Conservation (phyloP, 257 asterid species). For the Jacaranda mimosifolia region DNA sequence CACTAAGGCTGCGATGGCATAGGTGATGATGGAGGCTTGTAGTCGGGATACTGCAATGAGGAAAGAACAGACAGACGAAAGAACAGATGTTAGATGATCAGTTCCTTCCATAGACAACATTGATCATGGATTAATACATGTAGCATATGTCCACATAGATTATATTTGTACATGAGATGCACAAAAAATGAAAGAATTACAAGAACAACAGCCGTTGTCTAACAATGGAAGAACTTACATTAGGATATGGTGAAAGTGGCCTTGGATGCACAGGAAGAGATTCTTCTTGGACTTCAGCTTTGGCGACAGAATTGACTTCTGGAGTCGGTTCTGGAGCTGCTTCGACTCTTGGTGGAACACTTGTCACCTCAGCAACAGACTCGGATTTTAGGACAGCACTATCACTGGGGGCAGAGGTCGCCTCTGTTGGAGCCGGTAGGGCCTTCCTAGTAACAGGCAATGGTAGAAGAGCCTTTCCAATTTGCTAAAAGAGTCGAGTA, state of each 20-base stretch:
- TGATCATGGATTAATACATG: not conserved
- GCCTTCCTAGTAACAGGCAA: slow-evolving; percentile 46
- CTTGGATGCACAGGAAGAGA: slow-evolving; percentile 49
- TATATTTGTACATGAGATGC: not conserved
- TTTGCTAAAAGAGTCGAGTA: slow-evolving; percentile 51
- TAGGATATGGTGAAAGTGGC: slow-evolving; percentile 81
- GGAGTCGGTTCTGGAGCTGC: slow-evolving; percentile 48
- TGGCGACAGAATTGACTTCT: slow-evolving; percentile 52
- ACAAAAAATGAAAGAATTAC: not conserved
- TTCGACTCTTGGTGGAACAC: slow-evolving; percentile 47
- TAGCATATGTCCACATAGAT: not conserved
- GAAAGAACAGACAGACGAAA: not conserved
- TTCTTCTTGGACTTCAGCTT: slow-evolving; percentile 47
- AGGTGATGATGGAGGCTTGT: slow-evolving; percentile 84
- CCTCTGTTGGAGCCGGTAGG: slow-evolving; percentile 57
- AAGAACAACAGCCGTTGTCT: too few relatives aligned
- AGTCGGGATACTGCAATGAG: slow-evolving; percentile 76
- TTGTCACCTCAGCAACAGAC: slow-evolving; percentile 39
- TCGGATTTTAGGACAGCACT: slow-evolving; percentile 42
- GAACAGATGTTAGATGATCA: not conserved
- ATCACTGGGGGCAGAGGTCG: slow-evolving; percentile 39
- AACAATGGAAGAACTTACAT: slow-evolving; percentile 48
- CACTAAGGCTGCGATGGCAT: slow-evolving; percentile 75
- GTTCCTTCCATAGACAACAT: not conserved
- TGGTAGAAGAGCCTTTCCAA: slow-evolving; percentile 82